Conservation (phyloP, 2,329 filamentous ascomycete species). For the Magnaporthiopsis poae region DNA sequence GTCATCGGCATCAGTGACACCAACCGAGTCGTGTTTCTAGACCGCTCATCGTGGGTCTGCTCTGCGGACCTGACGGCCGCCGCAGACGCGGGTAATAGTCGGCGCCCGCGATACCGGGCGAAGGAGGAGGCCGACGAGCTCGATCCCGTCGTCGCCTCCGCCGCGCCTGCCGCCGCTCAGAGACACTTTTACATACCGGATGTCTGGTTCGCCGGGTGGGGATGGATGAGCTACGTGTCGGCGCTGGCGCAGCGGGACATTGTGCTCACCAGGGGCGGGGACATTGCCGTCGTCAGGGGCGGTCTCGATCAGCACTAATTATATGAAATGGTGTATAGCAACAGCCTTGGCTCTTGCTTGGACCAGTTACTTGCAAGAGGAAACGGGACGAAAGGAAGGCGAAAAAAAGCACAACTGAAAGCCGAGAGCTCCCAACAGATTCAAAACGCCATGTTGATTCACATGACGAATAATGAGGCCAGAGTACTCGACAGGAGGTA, state of each 20-base stretch:
- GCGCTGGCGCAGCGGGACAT: constrained; percentile 16
- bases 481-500: too few species aligned
- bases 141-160: too few species aligned
- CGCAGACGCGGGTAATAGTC: background rate
- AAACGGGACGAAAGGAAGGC: too few species aligned
- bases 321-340: too few species aligned
- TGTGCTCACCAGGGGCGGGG: constrained; percentile 17
- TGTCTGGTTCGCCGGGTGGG: constrained; percentile 21
- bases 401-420: too few species aligned
- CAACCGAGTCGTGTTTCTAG: constrained; percentile 20
- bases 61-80: constrained; percentile 13
- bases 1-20: constrained; percentile 16
- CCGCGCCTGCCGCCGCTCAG: constrained; percentile 1
- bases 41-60: constrained; percentile 21
- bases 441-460: too few species aligned
- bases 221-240: constrained; percentile 13
- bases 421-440: too few species aligned
- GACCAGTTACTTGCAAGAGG: too few species aligned
- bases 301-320: constrained; percentile 13
- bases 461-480: too few species aligned
- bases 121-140: too few species aligned
- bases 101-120: too few species aligned
- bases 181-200: constrained; percentile 24
- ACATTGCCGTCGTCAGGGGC: constrained; percentile 19
- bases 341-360: too few species aligned